phyloP scores from a whole-genome alignment of 345 rosid genomes.

The Rhizophora mangle region DNA sequence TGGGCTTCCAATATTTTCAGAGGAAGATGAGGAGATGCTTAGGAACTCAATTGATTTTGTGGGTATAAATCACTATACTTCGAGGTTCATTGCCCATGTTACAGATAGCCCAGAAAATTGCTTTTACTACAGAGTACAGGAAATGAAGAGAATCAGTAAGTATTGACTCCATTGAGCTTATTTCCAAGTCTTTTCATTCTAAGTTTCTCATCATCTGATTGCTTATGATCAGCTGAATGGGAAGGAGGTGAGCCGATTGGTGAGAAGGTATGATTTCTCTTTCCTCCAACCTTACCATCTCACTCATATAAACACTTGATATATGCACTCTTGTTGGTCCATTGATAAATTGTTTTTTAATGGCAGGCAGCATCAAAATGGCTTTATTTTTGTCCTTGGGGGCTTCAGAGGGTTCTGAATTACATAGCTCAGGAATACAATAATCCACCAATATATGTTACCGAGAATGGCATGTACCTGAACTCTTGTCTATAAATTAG shows the following conservation, averaged over 20 bases:
- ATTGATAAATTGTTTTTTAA: conserved; percentile 19
- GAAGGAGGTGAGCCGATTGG: conserved; percentile 81
- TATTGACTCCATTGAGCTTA: not conserved
- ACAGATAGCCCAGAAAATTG: conserved; percentile 40
- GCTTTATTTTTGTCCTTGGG: conserved; percentile 93
- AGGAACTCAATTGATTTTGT: conserved; percentile 65
- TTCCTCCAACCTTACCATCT: conserved; percentile 3
- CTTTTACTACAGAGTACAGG: conserved; percentile 54
- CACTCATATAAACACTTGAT: not conserved
- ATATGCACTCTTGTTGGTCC: not conserved
- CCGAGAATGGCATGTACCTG: conserved; percentile 66
- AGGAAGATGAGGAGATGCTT: conserved; percentile 63
- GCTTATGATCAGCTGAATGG: conserved; percentile 49
- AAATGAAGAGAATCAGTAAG: conserved; percentile 63
- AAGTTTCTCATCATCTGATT: conserved; percentile 13
- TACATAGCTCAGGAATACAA: conserved; percentile 60
- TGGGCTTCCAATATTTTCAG: conserved; percentile 63
- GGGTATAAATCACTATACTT: conserved; percentile 84
- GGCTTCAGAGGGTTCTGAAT: conserved; percentile 67
- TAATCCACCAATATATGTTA: conserved; percentile 57
- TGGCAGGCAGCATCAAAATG: conserved; percentile 90
- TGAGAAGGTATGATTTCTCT: conserved; percentile 48
- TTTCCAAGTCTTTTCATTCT: not conserved
- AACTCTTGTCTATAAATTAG: not conserved
- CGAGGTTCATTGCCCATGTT: conserved; percentile 67